These are phyloP conservation scores for Phaeosphaeria sp. DNA, from an alignment of 2,329 filamentous ascomycete species.

Conservation along the genomic window DNA sequence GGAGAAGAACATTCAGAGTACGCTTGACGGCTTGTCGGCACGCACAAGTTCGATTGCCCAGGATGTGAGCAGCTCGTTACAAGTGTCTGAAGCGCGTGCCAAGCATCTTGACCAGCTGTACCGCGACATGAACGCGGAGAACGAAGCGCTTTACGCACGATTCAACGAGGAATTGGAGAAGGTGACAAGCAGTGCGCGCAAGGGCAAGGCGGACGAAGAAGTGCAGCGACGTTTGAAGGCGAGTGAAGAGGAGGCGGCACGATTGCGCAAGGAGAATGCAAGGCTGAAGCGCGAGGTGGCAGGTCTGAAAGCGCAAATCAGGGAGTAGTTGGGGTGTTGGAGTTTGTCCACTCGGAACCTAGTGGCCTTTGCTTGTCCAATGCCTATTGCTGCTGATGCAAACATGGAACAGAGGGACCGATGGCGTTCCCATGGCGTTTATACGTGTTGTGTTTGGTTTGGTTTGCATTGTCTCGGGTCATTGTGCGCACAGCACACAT, in stretches of 20 bases:
- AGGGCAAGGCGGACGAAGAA: slow-evolving; percentile 80
- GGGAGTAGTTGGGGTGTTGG: slow-evolving; percentile 43
- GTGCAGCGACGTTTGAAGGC: slow-evolving; percentile 74
- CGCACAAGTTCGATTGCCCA: slow-evolving; percentile 61
- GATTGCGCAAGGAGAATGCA: slow-evolving; percentile 84
- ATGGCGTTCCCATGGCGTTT: slow-evolving; percentile 15
- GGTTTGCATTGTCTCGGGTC: slow-evolving; percentile 13
- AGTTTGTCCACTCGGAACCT: not conserved
- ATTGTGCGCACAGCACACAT: not conserved
- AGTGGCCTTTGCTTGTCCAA: not conserved
- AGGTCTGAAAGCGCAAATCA: slow-evolving; percentile 62
- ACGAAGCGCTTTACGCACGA: slow-evolving; percentile 87
- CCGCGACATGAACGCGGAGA: slow-evolving; percentile 86
- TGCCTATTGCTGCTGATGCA: not conserved
- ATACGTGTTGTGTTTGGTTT: slow-evolving; percentile 5
- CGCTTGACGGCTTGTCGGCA: slow-evolving; percentile 41
- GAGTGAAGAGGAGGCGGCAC: slow-evolving; percentile 76
- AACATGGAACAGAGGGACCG: not conserved
- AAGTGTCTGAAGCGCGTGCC: slow-evolving; percentile 77
- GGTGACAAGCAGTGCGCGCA: slow-evolving; percentile 73
- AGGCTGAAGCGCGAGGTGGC: slow-evolving; percentile 82
- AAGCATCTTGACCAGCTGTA: slow-evolving; percentile 87
- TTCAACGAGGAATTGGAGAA: slow-evolving; percentile 91
- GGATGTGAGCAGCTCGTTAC: slow-evolving; percentile 75
- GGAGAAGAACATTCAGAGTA: slow-evolving; percentile 68